These are phyloP conservation scores for Neopestalotiopsis sp. DNA, from an alignment of 2,329 filamentous ascomycete genomes.

Conservation along the genomic window DNA sequence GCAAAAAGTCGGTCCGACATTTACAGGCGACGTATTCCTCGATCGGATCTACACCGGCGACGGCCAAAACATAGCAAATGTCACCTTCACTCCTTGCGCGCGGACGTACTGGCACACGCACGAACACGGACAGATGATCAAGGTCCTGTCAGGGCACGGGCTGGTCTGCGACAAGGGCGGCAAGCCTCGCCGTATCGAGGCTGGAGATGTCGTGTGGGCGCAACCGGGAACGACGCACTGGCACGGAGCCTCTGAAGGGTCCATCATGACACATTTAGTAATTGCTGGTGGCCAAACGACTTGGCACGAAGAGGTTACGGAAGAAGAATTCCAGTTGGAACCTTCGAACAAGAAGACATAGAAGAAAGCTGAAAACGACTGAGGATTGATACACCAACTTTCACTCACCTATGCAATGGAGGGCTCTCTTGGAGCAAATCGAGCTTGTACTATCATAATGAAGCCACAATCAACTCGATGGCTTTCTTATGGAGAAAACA, in stretches of 20 bases:
- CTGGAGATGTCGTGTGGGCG: not conserved
- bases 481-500: no score
- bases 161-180: not conserved
- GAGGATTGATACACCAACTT: no score
- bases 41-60: not conserved
- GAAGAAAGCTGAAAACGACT: no score
- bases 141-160: not conserved
- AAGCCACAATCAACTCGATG: no score
- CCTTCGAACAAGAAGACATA: no score
- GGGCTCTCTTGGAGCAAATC: no score
- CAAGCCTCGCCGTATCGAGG: not conserved
- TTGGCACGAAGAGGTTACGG: not conserved
- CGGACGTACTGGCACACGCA: not conserved
- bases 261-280: not conserved
- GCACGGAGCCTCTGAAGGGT: not conserved
- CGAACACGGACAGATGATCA: not conserved
- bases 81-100: not conserved
- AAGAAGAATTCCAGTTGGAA: not conserved
- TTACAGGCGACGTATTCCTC: not conserved
- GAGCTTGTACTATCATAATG: no score
- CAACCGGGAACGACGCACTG: not conserved
- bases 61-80: not conserved
- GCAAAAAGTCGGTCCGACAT: not conserved
- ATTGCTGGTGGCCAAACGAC: not conserved
- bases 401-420: no score